Evolutionary conservation across 257 asterid genomes (phyloP), one percentile per base, ranked within the genome.

Genomic region (Jasminum sambac): DNA sequence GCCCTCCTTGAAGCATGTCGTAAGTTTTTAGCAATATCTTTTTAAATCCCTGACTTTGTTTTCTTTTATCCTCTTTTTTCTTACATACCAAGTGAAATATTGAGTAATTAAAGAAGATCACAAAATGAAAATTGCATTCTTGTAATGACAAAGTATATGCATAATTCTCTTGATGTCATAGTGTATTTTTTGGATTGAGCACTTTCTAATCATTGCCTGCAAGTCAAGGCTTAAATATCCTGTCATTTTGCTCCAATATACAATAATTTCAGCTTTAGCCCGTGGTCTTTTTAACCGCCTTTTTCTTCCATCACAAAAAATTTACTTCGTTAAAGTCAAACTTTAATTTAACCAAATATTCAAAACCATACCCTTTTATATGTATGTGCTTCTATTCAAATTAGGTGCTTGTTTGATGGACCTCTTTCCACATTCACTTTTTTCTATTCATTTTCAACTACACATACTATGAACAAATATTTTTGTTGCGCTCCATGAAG

Each of bases 1-100:
- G 99, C 99, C 64, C 95, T 95, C 65, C 83, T 95, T 69, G 99
- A 95, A 79, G 89, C 98, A 79, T 88, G 79, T 70, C 84, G 98
- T 95, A 84, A 90, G 98, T 82, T 67, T 72, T 37, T 55, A 55
- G 36, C 36, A 30, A 30, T 34, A 21, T 48, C 8, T n/a, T 48
- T 48, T 48, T 16, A 1, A n/a, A 50, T 50, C 62, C 39, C 68
- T 17, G 13, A 52, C 17, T 71, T 70, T 67, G 21, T 23, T 62
- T 74, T 46, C 48, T 65, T 58, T 21, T 36, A 44, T 42, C 16
- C 30, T 41, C 34, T 66, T 30, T 34, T 34, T 64, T 66, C 57
- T 79, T 68, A 40, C 74, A 25, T 68, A 17, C 61, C 16, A 30
- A 40, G 69, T 58, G 50, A 46, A 72, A n/a, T n/a, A n/a, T 72